phyloP scores from a whole-genome alignment of 2,329 filamentous ascomycete species.

The Kalaharituber pfeilii region DNA sequence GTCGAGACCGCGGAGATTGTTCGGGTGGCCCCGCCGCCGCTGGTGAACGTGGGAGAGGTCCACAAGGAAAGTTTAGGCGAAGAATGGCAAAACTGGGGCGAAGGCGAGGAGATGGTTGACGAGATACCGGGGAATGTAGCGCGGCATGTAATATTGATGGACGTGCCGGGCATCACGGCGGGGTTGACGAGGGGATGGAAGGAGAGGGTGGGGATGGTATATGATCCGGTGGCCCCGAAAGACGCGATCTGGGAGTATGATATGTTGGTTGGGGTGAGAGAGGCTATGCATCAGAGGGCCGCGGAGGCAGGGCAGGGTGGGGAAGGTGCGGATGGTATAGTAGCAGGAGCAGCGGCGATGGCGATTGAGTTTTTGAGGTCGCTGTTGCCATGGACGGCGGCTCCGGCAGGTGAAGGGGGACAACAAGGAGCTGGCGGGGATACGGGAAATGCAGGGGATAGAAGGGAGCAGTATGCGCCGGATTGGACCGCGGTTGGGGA shows the following conservation, averaged over 20 bases:
- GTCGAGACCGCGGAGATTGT: slow-evolving; percentile 43
- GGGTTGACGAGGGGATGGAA: slow-evolving; percentile 51
- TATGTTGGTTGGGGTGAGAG: background rate
- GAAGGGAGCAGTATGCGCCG: background rate
- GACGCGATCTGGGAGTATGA: background rate
- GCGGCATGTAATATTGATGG: slow-evolving; percentile 62
- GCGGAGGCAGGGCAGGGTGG: background rate
- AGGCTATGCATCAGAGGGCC: too few relatives aligned
- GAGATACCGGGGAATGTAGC: slow-evolving; percentile 39
- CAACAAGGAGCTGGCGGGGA: background rate
- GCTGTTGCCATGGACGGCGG: slow-evolving; percentile 11
- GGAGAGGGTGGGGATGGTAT: slow-evolving; percentile 49
- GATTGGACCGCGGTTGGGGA: background rate
- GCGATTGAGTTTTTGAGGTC: slow-evolving; percentile 8
- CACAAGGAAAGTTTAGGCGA: background rate
- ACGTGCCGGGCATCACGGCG: slow-evolving; percentile 52
- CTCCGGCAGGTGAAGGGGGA: background rate
- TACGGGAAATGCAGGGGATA: background rate
- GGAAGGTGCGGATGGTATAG: background rate
- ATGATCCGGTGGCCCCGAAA: slow-evolving; percentile 64
- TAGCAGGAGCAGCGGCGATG: background rate
- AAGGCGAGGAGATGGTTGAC: slow-evolving; percentile 23
- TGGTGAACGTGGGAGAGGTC: background rate
- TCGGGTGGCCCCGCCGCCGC: slow-evolving; percentile 20
- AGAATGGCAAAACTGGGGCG: background rate